Evolutionary conservation across 805 yeast genomes (phyloP).

Genomic region (Isabelozyma heimii): DNA sequence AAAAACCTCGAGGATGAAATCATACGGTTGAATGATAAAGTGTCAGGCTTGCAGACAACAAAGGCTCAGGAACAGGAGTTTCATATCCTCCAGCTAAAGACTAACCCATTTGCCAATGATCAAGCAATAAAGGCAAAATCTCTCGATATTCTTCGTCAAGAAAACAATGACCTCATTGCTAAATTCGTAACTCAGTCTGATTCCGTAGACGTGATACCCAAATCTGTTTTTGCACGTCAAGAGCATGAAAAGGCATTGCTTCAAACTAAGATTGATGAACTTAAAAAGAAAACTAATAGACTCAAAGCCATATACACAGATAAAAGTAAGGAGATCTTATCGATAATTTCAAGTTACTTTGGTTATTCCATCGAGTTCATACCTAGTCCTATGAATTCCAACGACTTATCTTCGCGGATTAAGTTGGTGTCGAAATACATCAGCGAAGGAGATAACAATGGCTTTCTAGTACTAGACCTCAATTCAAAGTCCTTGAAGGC

Average conservation of each 20-base stretch:
- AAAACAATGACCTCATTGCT: slow-evolving; percentile 54
- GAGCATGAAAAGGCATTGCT: slow-evolving; percentile 50
- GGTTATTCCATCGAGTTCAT: slow-evolving; percentile 75
- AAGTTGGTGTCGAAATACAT: slow-evolving; percentile 49
- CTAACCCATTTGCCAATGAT: slow-evolving; percentile 62
- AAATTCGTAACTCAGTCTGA: slow-evolving; percentile 12
- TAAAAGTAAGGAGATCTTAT: slow-evolving; percentile 70
- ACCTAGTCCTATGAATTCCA: slow-evolving; percentile 40
- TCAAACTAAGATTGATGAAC: slow-evolving; percentile 45
- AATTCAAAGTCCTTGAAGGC: slow-evolving; percentile 54
- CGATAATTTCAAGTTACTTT: slow-evolving; percentile 61
- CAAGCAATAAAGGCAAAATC: slow-evolving; percentile 57
- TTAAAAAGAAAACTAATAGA: slow-evolving; percentile 52
- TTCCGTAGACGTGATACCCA: slow-evolving; percentile 46
- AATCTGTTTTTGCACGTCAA: slow-evolving; percentile 60
- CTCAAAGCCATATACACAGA: slow-evolving; percentile 56
- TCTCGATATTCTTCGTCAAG: slow-evolving; percentile 50
- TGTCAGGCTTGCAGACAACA: slow-evolving; percentile 20
- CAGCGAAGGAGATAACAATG: slow-evolving; percentile 25
- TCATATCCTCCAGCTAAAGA: slow-evolving; percentile 59
- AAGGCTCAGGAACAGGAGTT: slow-evolving; percentile 19
- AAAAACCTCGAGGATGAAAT: slow-evolving; percentile 35
- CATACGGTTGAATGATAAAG: slow-evolving; percentile 32
- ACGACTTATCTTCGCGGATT: slow-evolving; percentile 50
- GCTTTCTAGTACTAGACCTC: slow-evolving; percentile 58